Conservation (phyloP, 2,329 filamentous ascomycete genomes). For the Ramularia collo-cygni region DNA sequence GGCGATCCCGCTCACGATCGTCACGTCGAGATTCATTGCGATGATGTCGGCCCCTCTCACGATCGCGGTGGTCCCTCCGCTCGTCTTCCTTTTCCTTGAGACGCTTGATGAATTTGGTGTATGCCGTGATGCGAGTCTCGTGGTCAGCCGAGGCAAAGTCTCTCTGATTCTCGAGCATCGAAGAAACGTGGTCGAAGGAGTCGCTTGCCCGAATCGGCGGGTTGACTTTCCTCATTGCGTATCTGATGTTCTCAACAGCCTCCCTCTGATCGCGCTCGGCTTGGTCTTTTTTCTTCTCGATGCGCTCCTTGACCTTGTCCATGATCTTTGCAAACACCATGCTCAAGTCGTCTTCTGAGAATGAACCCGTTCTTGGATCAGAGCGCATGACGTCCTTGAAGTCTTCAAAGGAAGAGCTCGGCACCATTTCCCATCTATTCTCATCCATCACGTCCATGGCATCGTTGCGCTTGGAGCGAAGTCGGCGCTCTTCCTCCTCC, state of each 20-base stretch:
- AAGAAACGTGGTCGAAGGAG: constrained; percentile 80
- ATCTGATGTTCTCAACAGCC: constrained; percentile 76
- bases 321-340: constrained; percentile 83
- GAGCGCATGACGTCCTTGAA: constrained; percentile 75
- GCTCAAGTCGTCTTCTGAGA: constrained; percentile 70
- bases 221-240: constrained; percentile 80
- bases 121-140: constrained; percentile 72
- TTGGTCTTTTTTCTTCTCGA: constrained; percentile 75
- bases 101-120: constrained; percentile 85
- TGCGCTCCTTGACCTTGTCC: constrained; percentile 73
- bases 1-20: constrained; percentile 27
- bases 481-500: constrained; percentile 76
- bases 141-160: constrained; percentile 86
- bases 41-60: constrained; percentile 50
- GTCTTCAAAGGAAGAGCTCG: constrained; percentile 80
- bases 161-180: constrained; percentile 69
- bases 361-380: constrained; percentile 81
- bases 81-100: constrained; percentile 80
- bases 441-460: constrained; percentile 48
- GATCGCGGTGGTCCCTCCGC: constrained; percentile 39
- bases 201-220: constrained; percentile 72
- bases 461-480: constrained; percentile 26
- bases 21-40: constrained; percentile 38
- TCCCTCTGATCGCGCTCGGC: constrained; percentile 80
- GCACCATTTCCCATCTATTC: constrained; percentile 82